Evolutionary conservation across 495 filamentous ascomycete genomes (phyloP).

Genomic region (Trichoderma orchidacearum): DNA sequence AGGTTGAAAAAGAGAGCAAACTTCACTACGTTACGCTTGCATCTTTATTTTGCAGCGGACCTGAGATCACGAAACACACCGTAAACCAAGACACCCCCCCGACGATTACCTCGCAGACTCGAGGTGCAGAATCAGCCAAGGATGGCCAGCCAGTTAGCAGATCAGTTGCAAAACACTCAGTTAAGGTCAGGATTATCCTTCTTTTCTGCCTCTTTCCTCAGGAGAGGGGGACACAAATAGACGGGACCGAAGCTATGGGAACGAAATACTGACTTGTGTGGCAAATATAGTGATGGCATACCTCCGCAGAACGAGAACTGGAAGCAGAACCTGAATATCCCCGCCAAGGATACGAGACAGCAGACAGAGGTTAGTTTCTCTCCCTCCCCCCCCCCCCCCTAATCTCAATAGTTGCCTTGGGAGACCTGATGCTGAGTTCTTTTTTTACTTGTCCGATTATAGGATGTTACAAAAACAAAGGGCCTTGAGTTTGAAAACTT

Average conservation of each 20-base stretch:
- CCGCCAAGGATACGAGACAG: conserved; percentile 70
- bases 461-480: conserved; percentile 97
- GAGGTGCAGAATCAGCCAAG: background rate
- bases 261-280: background rate
- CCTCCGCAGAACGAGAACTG: conserved; percentile 42
- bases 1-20: background rate
- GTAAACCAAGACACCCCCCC: too few species aligned
- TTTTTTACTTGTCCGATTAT: background rate
- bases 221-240: too few species aligned
- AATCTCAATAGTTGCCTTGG: conserved; percentile 3
- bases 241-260: too few species aligned
- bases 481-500: conserved; percentile 97
- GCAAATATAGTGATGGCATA: conserved; percentile 6
- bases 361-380: conserved; percentile 71
- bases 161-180: conserved; percentile 57
- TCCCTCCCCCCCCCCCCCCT: too few species aligned
- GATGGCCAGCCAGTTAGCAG: conserved; percentile 43
- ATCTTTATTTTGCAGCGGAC: background rate
- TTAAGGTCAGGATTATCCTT: conserved; percentile 41
- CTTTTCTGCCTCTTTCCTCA: background rate
- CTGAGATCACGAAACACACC: too few species aligned
- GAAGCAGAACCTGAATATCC: conserved; percentile 66
- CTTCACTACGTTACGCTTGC: background rate
- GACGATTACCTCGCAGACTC: background rate
- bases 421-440: conserved; percentile 5